Base-by-base conservation (phyloP, 2,329 filamentous ascomycete species). In the Zarea fungicola region DNA sequence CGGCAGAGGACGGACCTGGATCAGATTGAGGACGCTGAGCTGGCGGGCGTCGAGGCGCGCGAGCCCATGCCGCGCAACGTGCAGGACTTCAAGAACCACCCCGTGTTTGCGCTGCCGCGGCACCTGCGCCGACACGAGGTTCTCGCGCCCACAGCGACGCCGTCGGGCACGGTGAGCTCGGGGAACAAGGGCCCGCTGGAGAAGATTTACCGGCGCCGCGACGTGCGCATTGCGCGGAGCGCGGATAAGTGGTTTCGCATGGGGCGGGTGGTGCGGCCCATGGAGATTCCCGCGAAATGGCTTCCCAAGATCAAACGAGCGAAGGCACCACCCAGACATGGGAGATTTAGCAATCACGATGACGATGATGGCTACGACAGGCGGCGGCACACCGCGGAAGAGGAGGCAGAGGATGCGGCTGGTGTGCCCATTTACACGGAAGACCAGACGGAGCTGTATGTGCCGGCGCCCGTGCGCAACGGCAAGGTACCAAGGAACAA, bases 201-300 rank as follows among this genome's bases (percentile, higher is more conserved):
- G 63, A 80, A 81, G 44, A 84, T 99, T 0, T 99, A 89, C 62
- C 82, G 91, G 21, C 80, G 93, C 4, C 77, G 76, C 41, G 89
- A 97, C 62, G 89, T 99, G 0, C 83, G 88, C 45, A 60, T 82
- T 5, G 89, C 89, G 1, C 80, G 84, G 53, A 95, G 83, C 53
- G 83, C 82, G 3, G 89, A 95, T 56, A 89, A 87, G 54, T 99
- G 93, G 95, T 96, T 93, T 65, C 83, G 91, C 2, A 69, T 92
- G 52, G 93, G 93, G 0, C 78, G 89, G 22, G 84, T 90, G 54
- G 81, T 99, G 7, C 88, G 82, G 56, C 69, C 80, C 0, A 82
- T 85, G 13, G 88, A 96, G 63, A 85, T 93, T 49, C 89, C 93
- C 0, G 76, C 87, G 13, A 97, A 96, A 62, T 84, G 85, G 62